Base-by-base conservation (phyloP, 768 basidiomycete genomes). In the Tubosaeta sp. region DNA sequence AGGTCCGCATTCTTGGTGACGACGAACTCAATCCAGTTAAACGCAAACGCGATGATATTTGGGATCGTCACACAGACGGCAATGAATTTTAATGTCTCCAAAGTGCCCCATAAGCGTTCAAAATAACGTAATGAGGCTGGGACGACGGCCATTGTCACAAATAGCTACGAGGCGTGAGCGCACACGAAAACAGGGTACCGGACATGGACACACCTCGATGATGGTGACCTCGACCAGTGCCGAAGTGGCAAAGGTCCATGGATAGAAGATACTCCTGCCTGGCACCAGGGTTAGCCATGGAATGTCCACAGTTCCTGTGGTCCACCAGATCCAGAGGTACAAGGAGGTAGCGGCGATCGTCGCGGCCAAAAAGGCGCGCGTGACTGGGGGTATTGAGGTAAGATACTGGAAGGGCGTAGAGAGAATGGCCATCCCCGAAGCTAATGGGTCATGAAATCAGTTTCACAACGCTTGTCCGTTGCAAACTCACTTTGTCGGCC, bases 211-310 rank as follows among this genome's bases (percentile, higher is more conserved):
- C 50, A 93, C 96, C 82, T 94, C 94, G 51, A 89, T 70, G 48
- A 94, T 59, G 53, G 78, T 84, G 42, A 83, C 81, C 71, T 99
- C 96, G 16, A 96, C 88, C 53, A 94, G 80, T 18, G 83, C 86
- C 3, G 90, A 87, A 5, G 88, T 94, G n/a, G 93, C 71, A 58
- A 98, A 78, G 3, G 92, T 92, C 96, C 96, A 99, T 41, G 95
- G 95, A 55, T 84, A 84, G 67, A 86, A 90, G 27, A 92, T 59
- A 60, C 85, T 86, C 36, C 80, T 77, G 13, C 92, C 94, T 5
- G 94, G 94, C 11, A 90, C 76, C 52, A 94, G 73, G 6, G 86
- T 83, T 61, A 95, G 75, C 70, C 87, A 94, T 27, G 86, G 82
- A 25, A 70, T 58, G 62, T 75, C 48, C 62, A 72, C 54, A 66